Evolutionary conservation across 257 asterid species (phyloP).

Genomic region (Nicotiana undulata): DNA sequence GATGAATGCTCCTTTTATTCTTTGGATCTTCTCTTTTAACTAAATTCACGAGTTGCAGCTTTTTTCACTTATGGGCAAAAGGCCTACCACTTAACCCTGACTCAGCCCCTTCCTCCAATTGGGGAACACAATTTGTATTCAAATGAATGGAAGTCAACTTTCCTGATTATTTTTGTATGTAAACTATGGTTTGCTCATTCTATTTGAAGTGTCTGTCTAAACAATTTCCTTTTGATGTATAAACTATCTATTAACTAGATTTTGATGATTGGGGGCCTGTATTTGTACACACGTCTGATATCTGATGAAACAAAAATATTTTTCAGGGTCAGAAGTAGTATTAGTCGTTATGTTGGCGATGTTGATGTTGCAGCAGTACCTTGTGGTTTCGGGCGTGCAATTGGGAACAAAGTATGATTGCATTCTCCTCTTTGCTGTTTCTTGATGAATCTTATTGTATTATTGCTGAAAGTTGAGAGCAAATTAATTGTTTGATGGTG

Average conservation of each 20-base stretch:
- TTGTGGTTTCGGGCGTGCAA: constrained; percentile 95
- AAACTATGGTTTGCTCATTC: not conserved
- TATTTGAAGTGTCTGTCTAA: not conserved
- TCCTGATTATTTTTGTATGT: not conserved
- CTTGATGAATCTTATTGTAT: not conserved
- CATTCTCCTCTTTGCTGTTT: constrained; percentile 4
- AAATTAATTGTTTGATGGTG: not conserved
- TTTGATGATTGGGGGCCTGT: not conserved
- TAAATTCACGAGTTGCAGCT: not conserved
- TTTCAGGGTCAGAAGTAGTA: constrained; percentile 71
- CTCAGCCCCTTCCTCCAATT: not conserved
- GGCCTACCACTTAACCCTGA: not conserved
- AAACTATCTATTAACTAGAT: constrained; percentile 1
- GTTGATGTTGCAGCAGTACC: constrained; percentile 98
- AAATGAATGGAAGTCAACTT: not conserved
- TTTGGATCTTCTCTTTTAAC: constrained; percentile 1
- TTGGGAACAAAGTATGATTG: constrained; percentile 76
- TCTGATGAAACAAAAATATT: constrained; percentile 13
- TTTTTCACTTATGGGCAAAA: not conserved
- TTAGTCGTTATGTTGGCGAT: constrained; percentile 71
- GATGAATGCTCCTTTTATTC: not conserved
- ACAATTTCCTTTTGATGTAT: not conserved
- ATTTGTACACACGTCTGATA: not conserved
- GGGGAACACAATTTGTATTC: not conserved
- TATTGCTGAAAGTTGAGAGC: not conserved